Percentiles rank a stretch among this genome's conserved stretches.
phyloP scores from a whole-genome alignment of 2,329 filamentous ascomycete species.

The Trichophyton benhamiae region DNA sequence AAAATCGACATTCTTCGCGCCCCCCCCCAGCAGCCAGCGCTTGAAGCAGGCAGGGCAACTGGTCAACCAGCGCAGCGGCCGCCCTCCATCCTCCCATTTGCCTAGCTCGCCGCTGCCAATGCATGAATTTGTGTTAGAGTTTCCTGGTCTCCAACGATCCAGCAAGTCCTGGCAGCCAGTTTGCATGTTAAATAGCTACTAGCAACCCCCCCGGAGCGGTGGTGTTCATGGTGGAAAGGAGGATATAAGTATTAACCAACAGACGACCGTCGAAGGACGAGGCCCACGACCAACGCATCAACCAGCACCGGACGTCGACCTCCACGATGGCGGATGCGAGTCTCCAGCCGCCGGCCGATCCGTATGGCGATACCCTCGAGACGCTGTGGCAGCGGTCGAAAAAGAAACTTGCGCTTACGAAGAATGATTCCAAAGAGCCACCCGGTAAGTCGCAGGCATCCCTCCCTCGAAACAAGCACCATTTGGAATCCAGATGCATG shows the following conservation, averaged over 20 bases:
- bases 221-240: too few species aligned
- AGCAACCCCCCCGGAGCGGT: too few species aligned
- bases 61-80: too few species aligned
- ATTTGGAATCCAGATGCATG: constrained; percentile 3
- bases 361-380: constrained; percentile 10
- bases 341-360: background rate
- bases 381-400: constrained; percentile 13
- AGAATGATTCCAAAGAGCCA: constrained; percentile 11
- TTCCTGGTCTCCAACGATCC: background rate
- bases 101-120: background rate
- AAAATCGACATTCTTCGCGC: too few species aligned
- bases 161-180: background rate
- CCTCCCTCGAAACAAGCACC: background rate
- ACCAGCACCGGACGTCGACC: background rate
- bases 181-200: background rate
- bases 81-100: too few species aligned
- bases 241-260: too few species aligned
- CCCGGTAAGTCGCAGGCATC: constrained; percentile 7
- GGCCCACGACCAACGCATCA: too few species aligned
- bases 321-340: background rate
- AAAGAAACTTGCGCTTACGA: constrained; percentile 11
- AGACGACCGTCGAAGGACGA: too few species aligned
- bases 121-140: background rate
- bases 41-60: too few species aligned
- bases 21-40: too few species aligned